These are phyloP conservation scores for Microcera coccophila DNA, from an alignment of 2,329 filamentous ascomycete species.

Conservation along the genomic window DNA sequence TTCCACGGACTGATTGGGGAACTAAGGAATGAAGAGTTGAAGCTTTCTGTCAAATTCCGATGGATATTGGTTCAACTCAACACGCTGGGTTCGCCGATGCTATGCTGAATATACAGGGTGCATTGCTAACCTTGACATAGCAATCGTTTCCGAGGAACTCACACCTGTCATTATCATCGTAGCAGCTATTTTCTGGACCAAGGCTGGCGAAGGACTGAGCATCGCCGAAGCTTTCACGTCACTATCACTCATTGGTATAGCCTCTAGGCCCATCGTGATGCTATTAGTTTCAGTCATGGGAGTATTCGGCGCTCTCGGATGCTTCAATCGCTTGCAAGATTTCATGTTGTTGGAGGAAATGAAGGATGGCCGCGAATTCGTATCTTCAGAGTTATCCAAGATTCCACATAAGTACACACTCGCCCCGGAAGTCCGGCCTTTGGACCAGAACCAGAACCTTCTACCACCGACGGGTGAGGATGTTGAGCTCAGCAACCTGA, in stretches of 20 bases:
- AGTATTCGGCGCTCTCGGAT: constrained; percentile 32
- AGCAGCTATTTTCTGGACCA: constrained; percentile 33
- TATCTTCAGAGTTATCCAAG: background rate
- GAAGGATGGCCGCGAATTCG: constrained; percentile 3
- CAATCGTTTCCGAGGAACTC: constrained; percentile 26
- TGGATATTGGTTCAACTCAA: constrained; percentile 32
- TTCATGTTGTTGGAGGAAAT: constrained; percentile 30
- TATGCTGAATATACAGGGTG: too few relatives aligned
- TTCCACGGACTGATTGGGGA: constrained; percentile 32
- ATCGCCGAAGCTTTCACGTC: constrained; percentile 36
- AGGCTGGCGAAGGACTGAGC: constrained; percentile 25
- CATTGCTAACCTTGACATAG: constrained; percentile 6
- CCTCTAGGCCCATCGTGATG: constrained; percentile 30
- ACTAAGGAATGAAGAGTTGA: constrained; percentile 36
- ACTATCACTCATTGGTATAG: constrained; percentile 33
- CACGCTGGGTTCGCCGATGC: constrained; percentile 28
- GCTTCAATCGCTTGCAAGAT: constrained; percentile 31
- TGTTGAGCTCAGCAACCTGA: background rate
- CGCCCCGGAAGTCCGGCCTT: too few relatives aligned
- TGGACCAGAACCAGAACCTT: too few relatives aligned
- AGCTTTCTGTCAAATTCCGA: constrained; percentile 35
- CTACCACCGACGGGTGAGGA: background rate
- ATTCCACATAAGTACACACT: background rate
- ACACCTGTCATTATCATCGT: constrained; percentile 33
- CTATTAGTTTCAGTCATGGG: constrained; percentile 33